Evolutionary conservation across 2,329 filamentous ascomycete genomes (phyloP).

Genomic region (Phaeosphaeria sp.): DNA sequence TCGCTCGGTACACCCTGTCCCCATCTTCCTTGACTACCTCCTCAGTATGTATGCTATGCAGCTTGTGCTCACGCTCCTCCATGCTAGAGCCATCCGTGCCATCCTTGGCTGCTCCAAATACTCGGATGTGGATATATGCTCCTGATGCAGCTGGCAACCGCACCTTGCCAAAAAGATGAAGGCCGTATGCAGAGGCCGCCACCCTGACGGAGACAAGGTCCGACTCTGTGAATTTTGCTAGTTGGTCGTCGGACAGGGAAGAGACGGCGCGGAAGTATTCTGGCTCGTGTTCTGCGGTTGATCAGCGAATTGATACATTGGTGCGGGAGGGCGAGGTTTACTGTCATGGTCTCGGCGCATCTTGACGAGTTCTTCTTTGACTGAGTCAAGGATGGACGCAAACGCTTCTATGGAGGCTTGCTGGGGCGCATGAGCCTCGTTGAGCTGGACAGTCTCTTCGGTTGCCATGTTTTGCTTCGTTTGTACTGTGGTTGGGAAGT

Average conservation of each 20-base stretch:
- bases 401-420: conserved; percentile 45
- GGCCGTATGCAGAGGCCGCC: conserved; percentile 38
- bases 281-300: conserved; percentile 41
- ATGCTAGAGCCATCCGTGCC: conserved; percentile 40
- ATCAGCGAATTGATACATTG: not conserved
- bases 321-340: conserved; percentile 10
- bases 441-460: conserved; percentile 44
- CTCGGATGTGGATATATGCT: conserved; percentile 40
- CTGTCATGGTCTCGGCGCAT: conserved; percentile 45
- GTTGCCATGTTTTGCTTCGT: conserved; percentile 38
- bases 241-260: conserved; percentile 48
- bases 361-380: conserved; percentile 43
- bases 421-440: conserved; percentile 41
- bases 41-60: conserved; percentile 46
- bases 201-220: conserved; percentile 39
- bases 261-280: conserved; percentile 49
- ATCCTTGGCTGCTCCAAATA: conserved; percentile 42
- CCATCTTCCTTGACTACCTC: conserved; percentile 39
- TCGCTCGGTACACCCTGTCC: conserved; percentile 38
- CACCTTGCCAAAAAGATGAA: conserved; percentile 43
- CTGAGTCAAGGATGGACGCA: conserved; percentile 34
- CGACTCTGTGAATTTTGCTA: conserved; percentile 33
- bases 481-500: not conserved
- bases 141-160: conserved; percentile 29
- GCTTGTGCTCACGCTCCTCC: conserved; percentile 40